phyloP scores from a whole-genome alignment of 371 early-diverging fungal genomes.

The Syncephalastrum monosporum region DNA sequence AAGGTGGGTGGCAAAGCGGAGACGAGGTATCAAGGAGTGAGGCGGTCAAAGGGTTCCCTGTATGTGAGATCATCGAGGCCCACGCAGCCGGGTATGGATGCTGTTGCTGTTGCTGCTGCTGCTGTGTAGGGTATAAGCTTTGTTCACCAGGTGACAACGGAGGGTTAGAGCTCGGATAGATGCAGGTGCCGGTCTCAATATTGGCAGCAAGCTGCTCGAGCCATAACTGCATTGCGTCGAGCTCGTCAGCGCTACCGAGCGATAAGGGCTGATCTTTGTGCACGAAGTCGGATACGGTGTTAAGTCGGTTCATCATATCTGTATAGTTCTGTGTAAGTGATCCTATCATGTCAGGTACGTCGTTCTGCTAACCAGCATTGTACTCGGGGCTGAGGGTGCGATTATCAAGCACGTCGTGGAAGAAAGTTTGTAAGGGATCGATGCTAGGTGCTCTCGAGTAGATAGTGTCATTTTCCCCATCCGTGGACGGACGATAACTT shows the following conservation, averaged over 20 bases:
- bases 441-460: not conserved
- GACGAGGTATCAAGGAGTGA: not conserved
- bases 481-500: slow-evolving; percentile 7
- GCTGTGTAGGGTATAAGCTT: slow-evolving; percentile 1
- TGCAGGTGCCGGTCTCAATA: slow-evolving; percentile 33
- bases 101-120: not conserved
- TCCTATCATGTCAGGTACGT: slow-evolving; percentile 40
- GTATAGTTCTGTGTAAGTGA: slow-evolving; percentile 41
- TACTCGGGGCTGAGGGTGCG: slow-evolving; percentile 39
- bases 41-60: slow-evolving; percentile 10
- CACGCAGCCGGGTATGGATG: slow-evolving; percentile 16
- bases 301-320: slow-evolving; percentile 21
- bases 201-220: slow-evolving; percentile 46
- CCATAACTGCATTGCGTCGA: slow-evolving; percentile 48
- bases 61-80: slow-evolving; percentile 1
- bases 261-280: slow-evolving; percentile 12
- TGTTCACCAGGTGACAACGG: too few species aligned
- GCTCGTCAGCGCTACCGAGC: slow-evolving; percentile 33
- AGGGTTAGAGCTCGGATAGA: slow-evolving; percentile 17
- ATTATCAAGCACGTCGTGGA: slow-evolving; percentile 46
- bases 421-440: slow-evolving; percentile 39
- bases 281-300: slow-evolving; percentile 11
- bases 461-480: slow-evolving; percentile 9
- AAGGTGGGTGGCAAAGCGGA: slow-evolving; percentile 1
- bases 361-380: slow-evolving; percentile 45